A percentile compares a stretch with the other conserved stretches of the same genome.
Evolutionary conservation across 805 yeast species (phyloP).

Genomic region (Metschnikowia reukaufii): DNA sequence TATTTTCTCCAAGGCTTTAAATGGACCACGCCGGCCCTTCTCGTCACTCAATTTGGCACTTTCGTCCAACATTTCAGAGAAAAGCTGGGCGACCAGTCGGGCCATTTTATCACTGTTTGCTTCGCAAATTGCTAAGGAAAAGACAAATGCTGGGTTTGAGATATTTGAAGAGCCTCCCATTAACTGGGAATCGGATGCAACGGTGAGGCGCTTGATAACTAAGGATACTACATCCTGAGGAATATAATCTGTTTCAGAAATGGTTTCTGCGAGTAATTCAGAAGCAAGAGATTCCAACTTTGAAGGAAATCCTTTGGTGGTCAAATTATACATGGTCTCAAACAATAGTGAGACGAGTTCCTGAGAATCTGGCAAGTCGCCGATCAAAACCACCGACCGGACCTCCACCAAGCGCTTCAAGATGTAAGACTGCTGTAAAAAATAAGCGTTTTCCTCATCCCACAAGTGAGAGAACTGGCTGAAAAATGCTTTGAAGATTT

Average conservation of each 20-base stretch:
- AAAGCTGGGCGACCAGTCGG: slow-evolving; percentile 72
- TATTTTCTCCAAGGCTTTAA: slow-evolving; percentile 54
- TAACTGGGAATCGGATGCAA: slow-evolving; percentile 31
- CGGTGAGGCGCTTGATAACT: slow-evolving; percentile 55
- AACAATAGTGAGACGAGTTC: slow-evolving; percentile 56
- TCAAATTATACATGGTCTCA: slow-evolving; percentile 57
- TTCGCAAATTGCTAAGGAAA: slow-evolving; percentile 67
- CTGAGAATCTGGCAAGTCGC: slow-evolving; percentile 69
- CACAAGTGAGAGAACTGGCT: slow-evolving; percentile 57
- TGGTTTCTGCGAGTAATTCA: slow-evolving; percentile 71
- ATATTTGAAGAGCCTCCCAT: slow-evolving; percentile 25
- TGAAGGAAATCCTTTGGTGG: slow-evolving; percentile 45
- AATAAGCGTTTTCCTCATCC: slow-evolving; percentile 59
- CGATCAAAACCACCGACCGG: slow-evolving; percentile 66
- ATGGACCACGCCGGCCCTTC: slow-evolving; percentile 17
- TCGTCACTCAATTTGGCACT: slow-evolving; percentile 25
- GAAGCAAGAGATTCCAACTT: slow-evolving; percentile 61
- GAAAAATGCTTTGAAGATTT: slow-evolving; percentile 65
- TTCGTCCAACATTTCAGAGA: slow-evolving; percentile 71
- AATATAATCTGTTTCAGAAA: slow-evolving; percentile 67
- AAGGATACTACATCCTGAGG: slow-evolving; percentile 61
- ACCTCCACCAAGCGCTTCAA: slow-evolving; percentile 72
- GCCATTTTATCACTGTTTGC: slow-evolving; percentile 71
- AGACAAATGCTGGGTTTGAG: slow-evolving; percentile 60
- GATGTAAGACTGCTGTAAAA: slow-evolving; percentile 61